Conservation (phyloP, 257 asterid species). For the Solanum clarkiae region DNA sequence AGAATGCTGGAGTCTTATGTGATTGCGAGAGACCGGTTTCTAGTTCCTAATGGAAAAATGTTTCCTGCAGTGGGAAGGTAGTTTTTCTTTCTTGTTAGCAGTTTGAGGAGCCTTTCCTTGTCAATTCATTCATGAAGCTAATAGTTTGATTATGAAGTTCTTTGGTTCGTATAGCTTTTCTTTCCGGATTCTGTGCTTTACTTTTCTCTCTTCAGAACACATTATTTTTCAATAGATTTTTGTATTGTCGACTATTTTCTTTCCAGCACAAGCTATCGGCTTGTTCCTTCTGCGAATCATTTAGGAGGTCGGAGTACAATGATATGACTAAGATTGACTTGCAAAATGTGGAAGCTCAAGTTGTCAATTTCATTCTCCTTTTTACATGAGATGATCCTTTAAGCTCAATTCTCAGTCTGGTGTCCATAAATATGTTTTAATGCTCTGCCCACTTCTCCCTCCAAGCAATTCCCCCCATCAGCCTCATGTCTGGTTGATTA, state of each 20-base stretch:
- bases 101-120: background rate
- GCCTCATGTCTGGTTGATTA: background rate
- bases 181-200: background rate
- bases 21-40: constrained; percentile 97
- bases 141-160: background rate
- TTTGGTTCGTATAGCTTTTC: background rate
- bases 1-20: constrained; percentile 97
- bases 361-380: background rate
- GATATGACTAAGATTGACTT: background rate
- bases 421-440: background rate
- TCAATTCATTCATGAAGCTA: background rate
- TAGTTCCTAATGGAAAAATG: constrained; percentile 88
- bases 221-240: background rate
- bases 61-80: constrained; percentile 92
- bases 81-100: background rate
- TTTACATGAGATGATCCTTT: background rate
- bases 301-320: background rate
- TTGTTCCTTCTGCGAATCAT: background rate
- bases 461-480: background rate
- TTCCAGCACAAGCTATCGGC: background rate
- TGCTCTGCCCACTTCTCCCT: background rate
- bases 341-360: background rate
- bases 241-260: background rate
- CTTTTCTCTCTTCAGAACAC: background rate
- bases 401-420: background rate